phyloP scores from a whole-genome alignment of 164 flowering plant genomes.

The Berberis thunbergii region DNA sequence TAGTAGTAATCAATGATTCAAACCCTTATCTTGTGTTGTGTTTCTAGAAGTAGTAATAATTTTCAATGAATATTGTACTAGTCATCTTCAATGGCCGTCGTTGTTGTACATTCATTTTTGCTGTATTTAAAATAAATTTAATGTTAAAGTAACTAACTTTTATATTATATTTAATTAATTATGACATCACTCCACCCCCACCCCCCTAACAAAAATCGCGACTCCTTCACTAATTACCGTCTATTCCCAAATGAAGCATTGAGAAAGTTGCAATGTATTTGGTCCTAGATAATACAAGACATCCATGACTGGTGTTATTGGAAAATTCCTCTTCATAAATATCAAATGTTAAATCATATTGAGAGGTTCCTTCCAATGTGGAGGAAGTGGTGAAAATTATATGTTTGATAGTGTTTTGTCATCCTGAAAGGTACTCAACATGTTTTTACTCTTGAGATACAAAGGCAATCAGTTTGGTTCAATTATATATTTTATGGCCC shows the following conservation, averaged over 20 bases:
- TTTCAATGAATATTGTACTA: no score
- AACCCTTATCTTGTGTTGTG: no score
- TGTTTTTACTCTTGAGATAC: constrained; percentile 13
- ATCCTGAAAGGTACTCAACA: not conserved
- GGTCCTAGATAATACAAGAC: not conserved
- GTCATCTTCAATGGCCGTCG: no score
- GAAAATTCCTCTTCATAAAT: not conserved
- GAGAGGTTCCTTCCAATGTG: not conserved
- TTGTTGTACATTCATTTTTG: no score
- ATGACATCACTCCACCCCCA: no score
- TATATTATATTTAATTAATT: no score
- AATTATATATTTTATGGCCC: constrained; percentile 21
- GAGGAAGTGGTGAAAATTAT: constrained; percentile 1
- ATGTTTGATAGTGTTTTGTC: not conserved
- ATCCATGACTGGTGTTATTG: not conserved
- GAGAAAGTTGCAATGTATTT: constrained; percentile 23
- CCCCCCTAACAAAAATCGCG: no score
- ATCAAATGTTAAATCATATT: constrained; percentile 2
- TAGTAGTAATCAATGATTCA: no score
- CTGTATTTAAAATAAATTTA: no score
- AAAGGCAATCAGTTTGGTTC: constrained; percentile 9
- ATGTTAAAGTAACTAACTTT: no score
- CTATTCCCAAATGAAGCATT: constrained; percentile 14
- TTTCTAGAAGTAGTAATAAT: no score
- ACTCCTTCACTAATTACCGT: constrained; percentile 15